Percentiles rank a stretch among this genome's conserved stretches.
These are phyloP conservation scores for Vigna unguiculata DNA, from an alignment of 306 rosid genomes.

Conservation along the genomic window DNA sequence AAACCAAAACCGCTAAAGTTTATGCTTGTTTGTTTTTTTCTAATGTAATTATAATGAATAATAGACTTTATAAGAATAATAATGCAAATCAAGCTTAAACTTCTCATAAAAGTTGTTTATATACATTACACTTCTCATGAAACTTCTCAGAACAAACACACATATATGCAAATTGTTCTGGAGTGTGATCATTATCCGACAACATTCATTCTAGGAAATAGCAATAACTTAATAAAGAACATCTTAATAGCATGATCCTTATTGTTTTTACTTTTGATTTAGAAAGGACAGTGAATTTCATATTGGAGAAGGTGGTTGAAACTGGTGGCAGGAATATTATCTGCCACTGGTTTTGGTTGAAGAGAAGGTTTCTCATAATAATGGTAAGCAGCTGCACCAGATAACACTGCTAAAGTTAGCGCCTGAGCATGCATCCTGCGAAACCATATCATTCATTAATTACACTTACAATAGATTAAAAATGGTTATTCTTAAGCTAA, in stretches of 20 bases:
- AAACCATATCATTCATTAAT: background rate
- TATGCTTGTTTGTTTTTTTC: no score
- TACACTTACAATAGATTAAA: background rate
- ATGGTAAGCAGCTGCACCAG: slow-evolving; percentile 81
- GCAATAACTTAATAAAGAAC: background rate
- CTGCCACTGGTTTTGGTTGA: slow-evolving; percentile 5
- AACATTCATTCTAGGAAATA: background rate
- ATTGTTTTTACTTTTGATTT: background rate
- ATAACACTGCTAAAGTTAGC: slow-evolving; percentile 75
- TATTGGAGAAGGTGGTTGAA: slow-evolving; percentile 21
- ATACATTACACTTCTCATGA: background rate
- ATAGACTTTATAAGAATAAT: background rate
- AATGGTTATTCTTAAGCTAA: background rate
- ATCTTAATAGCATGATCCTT: background rate
- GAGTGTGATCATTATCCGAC: background rate
- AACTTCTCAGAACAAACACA: no score
- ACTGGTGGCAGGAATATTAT: slow-evolving; percentile 33
- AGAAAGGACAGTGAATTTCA: slow-evolving; percentile 44
- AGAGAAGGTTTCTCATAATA: slow-evolving; percentile 57
- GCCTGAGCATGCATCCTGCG: slow-evolving; percentile 91
- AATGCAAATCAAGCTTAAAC: slow-evolving; percentile 1
- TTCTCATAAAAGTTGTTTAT: background rate
- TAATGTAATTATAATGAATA: no score
- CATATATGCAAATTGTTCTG: background rate
- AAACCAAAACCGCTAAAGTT: no score